Conservation (phyloP, 345 rosid genomes). For the Iberis pinnata region DNA sequence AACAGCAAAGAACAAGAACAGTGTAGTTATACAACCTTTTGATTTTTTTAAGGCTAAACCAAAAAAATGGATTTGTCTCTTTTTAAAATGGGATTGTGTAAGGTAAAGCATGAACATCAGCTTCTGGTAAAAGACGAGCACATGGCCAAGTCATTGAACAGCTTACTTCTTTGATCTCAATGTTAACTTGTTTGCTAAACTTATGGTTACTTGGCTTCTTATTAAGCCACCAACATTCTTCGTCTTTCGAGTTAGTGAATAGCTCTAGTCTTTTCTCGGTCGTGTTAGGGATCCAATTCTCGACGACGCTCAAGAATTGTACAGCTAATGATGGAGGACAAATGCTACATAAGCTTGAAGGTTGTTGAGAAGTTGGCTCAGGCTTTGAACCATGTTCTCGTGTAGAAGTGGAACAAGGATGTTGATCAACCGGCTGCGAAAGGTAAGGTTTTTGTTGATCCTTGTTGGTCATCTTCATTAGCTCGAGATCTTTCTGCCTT, state of each 20-base stretch:
- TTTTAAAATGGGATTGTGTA: conserved; percentile 54
- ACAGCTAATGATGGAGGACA: conserved; percentile 33
- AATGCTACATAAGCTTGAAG: conserved; percentile 21
- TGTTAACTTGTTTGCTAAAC: conserved; percentile 15
- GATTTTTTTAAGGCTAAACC: conserved; percentile 3
- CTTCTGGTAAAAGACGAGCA: conserved; percentile 40
- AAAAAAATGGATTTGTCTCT: conserved; percentile 14
- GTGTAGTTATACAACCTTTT: conserved; percentile 9
- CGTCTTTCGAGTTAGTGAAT: conserved; percentile 28
- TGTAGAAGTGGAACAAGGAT: conserved; percentile 31
- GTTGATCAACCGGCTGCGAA: conserved; percentile 27
- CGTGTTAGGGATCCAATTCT: conserved; percentile 46
- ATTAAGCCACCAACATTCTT: conserved; percentile 42
- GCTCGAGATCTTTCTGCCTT: conserved; percentile 37
- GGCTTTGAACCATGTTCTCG: conserved; percentile 11
- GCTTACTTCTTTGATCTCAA: conserved; percentile 14
- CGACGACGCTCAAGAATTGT: conserved; percentile 35
- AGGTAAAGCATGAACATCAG: conserved; percentile 53
- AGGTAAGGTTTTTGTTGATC: conserved; percentile 36
- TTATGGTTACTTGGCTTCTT: conserved; percentile 20
- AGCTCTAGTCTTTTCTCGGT: conserved; percentile 12
- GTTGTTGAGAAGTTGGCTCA: not conserved
- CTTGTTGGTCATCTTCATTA: conserved; percentile 32
- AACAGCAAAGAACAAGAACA: conserved; percentile 18
- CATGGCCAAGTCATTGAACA: conserved; percentile 31